Evolutionary conservation across 1,284 basidiomycete species (phyloP).

Genomic region (Marasmius oreades): DNA sequence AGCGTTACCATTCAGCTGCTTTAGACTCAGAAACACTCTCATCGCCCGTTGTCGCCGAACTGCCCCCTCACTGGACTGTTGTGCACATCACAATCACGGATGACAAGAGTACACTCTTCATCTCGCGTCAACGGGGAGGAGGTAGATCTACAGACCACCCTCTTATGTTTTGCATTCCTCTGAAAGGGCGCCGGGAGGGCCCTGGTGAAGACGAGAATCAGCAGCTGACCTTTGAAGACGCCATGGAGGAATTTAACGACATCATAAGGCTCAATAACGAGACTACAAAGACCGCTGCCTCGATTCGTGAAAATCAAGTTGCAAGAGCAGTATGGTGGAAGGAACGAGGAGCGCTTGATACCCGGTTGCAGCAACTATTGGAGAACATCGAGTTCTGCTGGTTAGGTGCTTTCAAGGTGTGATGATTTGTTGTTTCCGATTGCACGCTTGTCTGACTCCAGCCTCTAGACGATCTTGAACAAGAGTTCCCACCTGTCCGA

Average conservation of each 20-base stretch:
- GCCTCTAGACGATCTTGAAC: conserved; percentile 65
- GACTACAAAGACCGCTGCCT: conserved; percentile 70
- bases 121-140: conserved; percentile 73
- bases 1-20: conserved; percentile 47
- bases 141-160: conserved; percentile 38
- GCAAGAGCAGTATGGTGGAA: conserved; percentile 85
- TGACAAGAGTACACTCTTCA: conserved; percentile 80
- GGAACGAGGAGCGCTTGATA: conserved; percentile 72
- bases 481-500: conserved; percentile 44
- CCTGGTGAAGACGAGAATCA: conserved; percentile 66
- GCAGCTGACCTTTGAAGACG: conserved; percentile 74
- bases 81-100: conserved; percentile 82
- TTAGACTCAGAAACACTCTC: conserved; percentile 38
- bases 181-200: conserved; percentile 77
- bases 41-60: conserved; percentile 34
- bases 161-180: conserved; percentile 84
- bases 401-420: conserved; percentile 96
- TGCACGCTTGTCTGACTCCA: conserved; percentile 3
- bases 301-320: conserved; percentile 65
- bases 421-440: conserved; percentile 14
- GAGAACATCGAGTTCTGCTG: conserved; percentile 92
- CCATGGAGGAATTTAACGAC: conserved; percentile 69
- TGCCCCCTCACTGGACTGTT: conserved; percentile 84
- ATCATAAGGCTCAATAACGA: conserved; percentile 81
- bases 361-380: conserved; percentile 71